Percentiles rank a stretch among this genome's conserved stretches.
Conservation (phyloP, 1,139 yeast genomes). For the Magnusiomyces sp. region DNA sequence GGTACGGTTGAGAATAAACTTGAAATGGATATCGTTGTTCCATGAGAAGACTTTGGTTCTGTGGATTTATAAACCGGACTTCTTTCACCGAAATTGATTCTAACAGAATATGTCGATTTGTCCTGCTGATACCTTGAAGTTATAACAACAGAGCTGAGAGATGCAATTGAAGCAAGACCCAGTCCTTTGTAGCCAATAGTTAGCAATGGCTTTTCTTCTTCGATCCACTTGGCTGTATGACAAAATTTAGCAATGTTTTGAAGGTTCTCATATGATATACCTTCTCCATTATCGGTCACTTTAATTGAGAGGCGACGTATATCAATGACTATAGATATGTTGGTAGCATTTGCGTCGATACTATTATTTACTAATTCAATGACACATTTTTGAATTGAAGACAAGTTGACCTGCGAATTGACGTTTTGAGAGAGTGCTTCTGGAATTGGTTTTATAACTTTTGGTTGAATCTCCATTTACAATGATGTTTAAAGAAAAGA, state of each 20-base stretch:
- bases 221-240: constrained; percentile 41
- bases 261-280: constrained; percentile 48
- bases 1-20: constrained; percentile 50
- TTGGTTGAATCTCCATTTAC: too few relatives aligned
- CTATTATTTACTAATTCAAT: constrained; percentile 3
- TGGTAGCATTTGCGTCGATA: constrained; percentile 46
- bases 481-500: too few relatives aligned
- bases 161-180: constrained; percentile 24
- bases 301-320: constrained; percentile 33
- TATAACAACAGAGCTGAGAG: constrained; percentile 23
- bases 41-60: constrained; percentile 27
- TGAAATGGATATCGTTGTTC: constrained; percentile 44
- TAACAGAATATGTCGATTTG: constrained; percentile 30
- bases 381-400: too few relatives aligned
- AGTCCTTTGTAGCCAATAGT: constrained; percentile 35
- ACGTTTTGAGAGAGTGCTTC: too few relatives aligned
- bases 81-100: constrained; percentile 16
- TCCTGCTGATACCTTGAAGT: constrained; percentile 32
- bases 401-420: too few relatives aligned
- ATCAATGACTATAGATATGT: constrained; percentile 37
- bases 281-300: constrained; percentile 47
- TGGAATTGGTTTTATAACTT: too few relatives aligned
- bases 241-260: constrained; percentile 26
- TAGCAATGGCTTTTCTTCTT: constrained; percentile 25
- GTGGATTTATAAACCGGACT: constrained; percentile 9